phyloP scores from a whole-genome alignment of 2,329 filamentous ascomycete genomes.

The Daldinia sp. region DNA sequence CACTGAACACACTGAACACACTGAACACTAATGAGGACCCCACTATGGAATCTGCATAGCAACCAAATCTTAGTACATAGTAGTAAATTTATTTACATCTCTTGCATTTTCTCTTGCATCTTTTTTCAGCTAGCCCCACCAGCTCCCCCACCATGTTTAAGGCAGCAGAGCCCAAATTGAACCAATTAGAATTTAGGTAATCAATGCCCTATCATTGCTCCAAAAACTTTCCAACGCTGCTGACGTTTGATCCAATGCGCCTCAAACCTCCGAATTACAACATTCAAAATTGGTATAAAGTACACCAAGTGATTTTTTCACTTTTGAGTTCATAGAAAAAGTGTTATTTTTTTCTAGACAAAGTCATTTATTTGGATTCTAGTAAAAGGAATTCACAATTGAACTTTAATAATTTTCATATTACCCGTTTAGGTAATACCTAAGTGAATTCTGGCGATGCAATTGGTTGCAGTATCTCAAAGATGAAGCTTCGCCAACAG shows the following conservation, averaged over 20 bases:
- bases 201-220: slow-evolving; percentile 4
- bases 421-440: slow-evolving; percentile 28
- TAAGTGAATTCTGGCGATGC: slow-evolving; percentile 29
- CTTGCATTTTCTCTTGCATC: background rate
- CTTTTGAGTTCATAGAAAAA: background rate
- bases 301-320: background rate
- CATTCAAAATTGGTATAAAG: slow-evolving; percentile 6
- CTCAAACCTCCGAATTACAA: slow-evolving; percentile 26
- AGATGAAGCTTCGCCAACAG: slow-evolving; percentile 52
- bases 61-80: slow-evolving; percentile 44
- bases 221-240: slow-evolving; percentile 14
- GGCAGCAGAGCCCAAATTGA: background rate
- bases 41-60: slow-evolving; percentile 43
- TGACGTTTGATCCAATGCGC: slow-evolving; percentile 7
- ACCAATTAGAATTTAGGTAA: slow-evolving; percentile 17
- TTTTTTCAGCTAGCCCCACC: slow-evolving; percentile 9
- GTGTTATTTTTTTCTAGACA: background rate
- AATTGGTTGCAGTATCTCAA: slow-evolving; percentile 28
- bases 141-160: slow-evolving; percentile 3
- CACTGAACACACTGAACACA: too few species aligned
- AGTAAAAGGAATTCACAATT: slow-evolving; percentile 11
- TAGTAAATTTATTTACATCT: slow-evolving; percentile 6
- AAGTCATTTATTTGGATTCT: background rate
- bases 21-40: slow-evolving; percentile 8
- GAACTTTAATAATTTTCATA: slow-evolving; percentile 13